phyloP scores from a whole-genome alignment of 768 basidiomycete genomes.

The Lyophyllum semitale region DNA sequence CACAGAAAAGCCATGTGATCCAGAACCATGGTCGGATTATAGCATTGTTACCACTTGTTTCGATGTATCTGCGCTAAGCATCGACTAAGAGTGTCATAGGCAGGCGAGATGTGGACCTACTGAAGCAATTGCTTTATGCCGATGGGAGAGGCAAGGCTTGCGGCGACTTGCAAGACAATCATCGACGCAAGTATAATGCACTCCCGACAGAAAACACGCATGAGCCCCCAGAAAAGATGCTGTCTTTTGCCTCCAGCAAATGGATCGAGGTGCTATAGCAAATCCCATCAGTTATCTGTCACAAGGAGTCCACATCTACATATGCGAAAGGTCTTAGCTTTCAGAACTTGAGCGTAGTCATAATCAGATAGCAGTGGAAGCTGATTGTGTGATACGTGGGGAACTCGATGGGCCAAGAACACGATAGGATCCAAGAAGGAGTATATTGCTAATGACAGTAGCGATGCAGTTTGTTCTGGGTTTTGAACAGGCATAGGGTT shows the following conservation, averaged over 20 bases:
- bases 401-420: slow-evolving; percentile 43
- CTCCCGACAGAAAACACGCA: slow-evolving; percentile 38
- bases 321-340: slow-evolving; percentile 30
- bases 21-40: slow-evolving; percentile 69
- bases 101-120: slow-evolving; percentile 23
- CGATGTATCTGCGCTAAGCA: slow-evolving; percentile 50
- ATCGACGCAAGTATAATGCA: slow-evolving; percentile 29
- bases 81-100: not conserved
- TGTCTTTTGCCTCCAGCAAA: slow-evolving; percentile 38
- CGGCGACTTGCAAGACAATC: slow-evolving; percentile 26
- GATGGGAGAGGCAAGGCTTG: slow-evolving; percentile 36
- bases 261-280: slow-evolving; percentile 37
- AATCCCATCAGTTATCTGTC: not conserved
- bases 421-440: slow-evolving; percentile 58
- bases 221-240: slow-evolving; percentile 49
- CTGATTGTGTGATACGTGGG: slow-evolving; percentile 52
- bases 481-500: slow-evolving; percentile 35
- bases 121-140: slow-evolving; percentile 43
- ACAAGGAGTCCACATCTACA: slow-evolving; percentile 2
- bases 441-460: slow-evolving; percentile 45
- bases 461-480: slow-evolving; percentile 55
- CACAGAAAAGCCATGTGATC: slow-evolving; percentile 53
- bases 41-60: slow-evolving; percentile 49
- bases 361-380: slow-evolving; percentile 68
- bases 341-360: slow-evolving; percentile 39